Conservation (phyloP, 495 filamentous ascomycete species). For the Penicillium antarcticum region DNA sequence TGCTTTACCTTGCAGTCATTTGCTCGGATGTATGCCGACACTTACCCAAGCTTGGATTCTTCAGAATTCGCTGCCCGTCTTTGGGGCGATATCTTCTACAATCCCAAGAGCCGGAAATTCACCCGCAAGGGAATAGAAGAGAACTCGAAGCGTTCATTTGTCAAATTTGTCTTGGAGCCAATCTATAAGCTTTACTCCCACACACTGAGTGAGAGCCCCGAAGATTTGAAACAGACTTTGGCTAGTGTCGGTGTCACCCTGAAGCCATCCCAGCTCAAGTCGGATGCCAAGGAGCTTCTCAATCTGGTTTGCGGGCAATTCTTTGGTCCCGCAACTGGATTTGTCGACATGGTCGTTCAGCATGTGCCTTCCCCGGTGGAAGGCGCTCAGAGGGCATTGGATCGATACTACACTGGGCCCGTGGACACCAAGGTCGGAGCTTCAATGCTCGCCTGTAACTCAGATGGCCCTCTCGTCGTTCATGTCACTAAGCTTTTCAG, state of each 20-base stretch:
- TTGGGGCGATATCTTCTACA: conserved; percentile 98
- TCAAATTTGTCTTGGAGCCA: conserved; percentile 92
- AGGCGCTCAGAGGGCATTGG: conserved; percentile 70
- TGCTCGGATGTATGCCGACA: conserved; percentile 92
- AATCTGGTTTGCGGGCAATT: conserved; percentile 92
- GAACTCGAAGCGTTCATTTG: conserved; percentile 78
- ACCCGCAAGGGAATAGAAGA: conserved; percentile 83
- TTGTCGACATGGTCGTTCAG: conserved; percentile 92
- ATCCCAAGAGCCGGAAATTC: conserved; percentile 84
- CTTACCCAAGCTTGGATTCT: conserved; percentile 73
- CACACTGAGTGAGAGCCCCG: conserved; percentile 85
- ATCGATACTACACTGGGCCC: conserved; percentile 93
- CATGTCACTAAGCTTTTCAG: conserved; percentile 93
- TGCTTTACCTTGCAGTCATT: conserved; percentile 93
- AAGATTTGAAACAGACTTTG: conserved; percentile 79
- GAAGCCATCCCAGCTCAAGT: conserved; percentile 88
- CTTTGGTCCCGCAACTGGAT: conserved; percentile 84
- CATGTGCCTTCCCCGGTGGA: conserved; percentile 87
- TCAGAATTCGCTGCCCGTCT: conserved; percentile 76
- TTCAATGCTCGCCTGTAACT: conserved; percentile 77
- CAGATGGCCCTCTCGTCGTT: conserved; percentile 85
- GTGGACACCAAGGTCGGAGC: conserved; percentile 78
- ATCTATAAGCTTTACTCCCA: conserved; percentile 98
- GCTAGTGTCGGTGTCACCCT: conserved; percentile 75
- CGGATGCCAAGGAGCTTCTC: conserved; percentile 83